phyloP scores from a whole-genome alignment of 768 basidiomycete genomes.

The Termitomyces bulborhizus region DNA sequence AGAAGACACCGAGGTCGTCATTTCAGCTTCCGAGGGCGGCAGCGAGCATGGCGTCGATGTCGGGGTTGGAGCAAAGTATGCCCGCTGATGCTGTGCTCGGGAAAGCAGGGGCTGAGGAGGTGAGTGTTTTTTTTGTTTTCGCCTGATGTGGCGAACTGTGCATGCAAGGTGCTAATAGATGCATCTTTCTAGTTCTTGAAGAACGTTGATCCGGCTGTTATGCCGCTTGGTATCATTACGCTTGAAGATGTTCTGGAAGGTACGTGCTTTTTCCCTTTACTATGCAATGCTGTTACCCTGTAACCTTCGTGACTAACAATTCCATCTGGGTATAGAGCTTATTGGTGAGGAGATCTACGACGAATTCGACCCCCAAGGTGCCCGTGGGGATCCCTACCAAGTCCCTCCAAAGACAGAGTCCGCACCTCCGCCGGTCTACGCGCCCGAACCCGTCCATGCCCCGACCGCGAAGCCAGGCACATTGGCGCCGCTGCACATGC shows the following conservation, averaged over 20 bases:
- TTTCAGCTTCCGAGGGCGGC: slow-evolving; percentile 36
- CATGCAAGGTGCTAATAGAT: neutral
- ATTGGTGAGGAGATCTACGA: slow-evolving; percentile 94
- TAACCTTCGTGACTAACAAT: neutral
- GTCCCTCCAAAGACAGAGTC: slow-evolving; percentile 20
- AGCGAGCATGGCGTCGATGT: slow-evolving; percentile 37
- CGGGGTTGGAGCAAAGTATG: slow-evolving; percentile 72
- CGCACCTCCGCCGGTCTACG: slow-evolving; percentile 6
- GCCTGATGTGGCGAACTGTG: too few relatives aligned
- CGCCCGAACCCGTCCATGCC: neutral
- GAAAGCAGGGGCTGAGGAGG: slow-evolving; percentile 71
- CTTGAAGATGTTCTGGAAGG: slow-evolving; percentile 92
- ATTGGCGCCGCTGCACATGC: slow-evolving; percentile 23
- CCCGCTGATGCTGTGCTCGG: slow-evolving; percentile 83
- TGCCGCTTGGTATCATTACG: slow-evolving; percentile 88
- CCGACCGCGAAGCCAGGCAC: slow-evolving; percentile 14
- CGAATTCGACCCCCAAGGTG: slow-evolving; percentile 80
- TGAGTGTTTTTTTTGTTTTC: slow-evolving; percentile 21
- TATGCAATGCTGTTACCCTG: neutral
- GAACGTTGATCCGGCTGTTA: slow-evolving; percentile 73
- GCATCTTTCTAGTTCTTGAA: slow-evolving; percentile 58
- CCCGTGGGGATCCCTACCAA: slow-evolving; percentile 44
- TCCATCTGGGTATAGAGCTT: slow-evolving; percentile 45
- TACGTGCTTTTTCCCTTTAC: slow-evolving; percentile 17
- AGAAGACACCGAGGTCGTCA: slow-evolving; percentile 26